Evolutionary conservation across 352 stramenopile species (phyloP).

Genomic region (Globisporangium rhizosaccharum): DNA sequence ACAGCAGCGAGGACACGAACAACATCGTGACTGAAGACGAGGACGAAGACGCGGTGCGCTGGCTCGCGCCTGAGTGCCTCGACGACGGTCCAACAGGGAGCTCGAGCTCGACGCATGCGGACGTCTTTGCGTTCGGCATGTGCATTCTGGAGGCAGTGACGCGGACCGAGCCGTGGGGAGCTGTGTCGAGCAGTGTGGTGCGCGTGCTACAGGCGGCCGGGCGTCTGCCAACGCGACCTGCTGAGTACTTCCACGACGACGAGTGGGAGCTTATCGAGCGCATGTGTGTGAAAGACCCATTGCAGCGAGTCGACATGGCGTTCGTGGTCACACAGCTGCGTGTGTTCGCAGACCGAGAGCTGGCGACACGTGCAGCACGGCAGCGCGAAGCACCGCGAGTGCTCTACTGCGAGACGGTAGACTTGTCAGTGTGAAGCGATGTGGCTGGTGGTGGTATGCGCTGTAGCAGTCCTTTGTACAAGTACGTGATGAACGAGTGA

Average conservation of each 20-base stretch:
- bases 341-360: constrained; percentile 5
- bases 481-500: no score
- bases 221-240: constrained; percentile 2
- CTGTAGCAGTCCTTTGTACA: no score
- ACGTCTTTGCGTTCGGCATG: constrained; percentile 10
- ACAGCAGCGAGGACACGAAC: background rate
- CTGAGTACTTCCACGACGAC: constrained; percentile 1
- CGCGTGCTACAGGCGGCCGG: constrained; percentile 2
- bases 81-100: background rate
- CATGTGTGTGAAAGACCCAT: constrained; percentile 11
- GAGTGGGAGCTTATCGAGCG: constrained; percentile 13
- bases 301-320: background rate
- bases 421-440: no score
- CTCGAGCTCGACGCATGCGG: background rate
- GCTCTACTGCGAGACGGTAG: constrained; percentile 1
- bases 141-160: constrained; percentile 11
- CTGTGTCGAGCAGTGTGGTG: constrained; percentile 5
- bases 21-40: background rate
- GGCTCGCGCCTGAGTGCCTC: constrained; percentile 11
- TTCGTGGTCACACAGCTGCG: constrained; percentile 8
- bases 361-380: background rate
- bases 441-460: no score
- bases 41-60: constrained; percentile 5
- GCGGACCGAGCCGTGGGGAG: constrained; percentile 3
- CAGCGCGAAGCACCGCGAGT: constrained; percentile 7